Evolutionary conservation across 2,329 filamentous ascomycete genomes (phyloP), one percentile per base, ranked within the genome.

Genomic region (Camillea tinctor): DNA sequence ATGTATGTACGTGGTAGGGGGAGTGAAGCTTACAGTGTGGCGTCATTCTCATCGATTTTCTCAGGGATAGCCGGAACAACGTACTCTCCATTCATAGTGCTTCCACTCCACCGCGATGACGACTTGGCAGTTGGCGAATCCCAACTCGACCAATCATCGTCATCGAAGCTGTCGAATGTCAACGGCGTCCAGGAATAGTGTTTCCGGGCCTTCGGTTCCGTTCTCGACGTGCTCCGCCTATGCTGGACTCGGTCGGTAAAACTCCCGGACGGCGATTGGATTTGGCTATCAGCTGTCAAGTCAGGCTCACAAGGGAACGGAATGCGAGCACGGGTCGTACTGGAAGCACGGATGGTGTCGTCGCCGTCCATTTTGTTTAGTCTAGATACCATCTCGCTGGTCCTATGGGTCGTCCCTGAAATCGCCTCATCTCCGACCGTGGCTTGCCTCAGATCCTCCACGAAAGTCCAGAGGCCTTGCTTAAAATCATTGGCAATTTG

Each of bases 341-440:
- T 69, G 49, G 72, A 76, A 9, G 81, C 75, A 52, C 81, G 77
- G 62, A 84, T 79, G 2, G 79, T 82, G 61, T 81, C 78, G 57
- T 80, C 75, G 36, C 70, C 73, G 44, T 68, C 65, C 48, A 62
- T 64, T 62, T 62, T 68, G 30, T 58, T 61, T 6, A 64, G 57
- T 23, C 71, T 68, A 2, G 68, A 57, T 60, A 64, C 58, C 71
- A 72, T 71, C 55, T 71, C 74, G 61, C 65, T 72, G 61, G 73
- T 76, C 51, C 75, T 66, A 60, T 76, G 70, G 49, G 69, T 72
- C n/a, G 71, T 74, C 15, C 86, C 88, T 61, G 81, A 87, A 64
- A 92, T 86, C 17, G 88, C 91, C 77, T 99, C 95, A 57, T 99
- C 95, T 22, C 95, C 95, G 6, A 99, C 93, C 0, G 95, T 97